phyloP scores from a whole-genome alignment of 805 yeast genomes.

The Komagataella mondaviorum region DNA sequence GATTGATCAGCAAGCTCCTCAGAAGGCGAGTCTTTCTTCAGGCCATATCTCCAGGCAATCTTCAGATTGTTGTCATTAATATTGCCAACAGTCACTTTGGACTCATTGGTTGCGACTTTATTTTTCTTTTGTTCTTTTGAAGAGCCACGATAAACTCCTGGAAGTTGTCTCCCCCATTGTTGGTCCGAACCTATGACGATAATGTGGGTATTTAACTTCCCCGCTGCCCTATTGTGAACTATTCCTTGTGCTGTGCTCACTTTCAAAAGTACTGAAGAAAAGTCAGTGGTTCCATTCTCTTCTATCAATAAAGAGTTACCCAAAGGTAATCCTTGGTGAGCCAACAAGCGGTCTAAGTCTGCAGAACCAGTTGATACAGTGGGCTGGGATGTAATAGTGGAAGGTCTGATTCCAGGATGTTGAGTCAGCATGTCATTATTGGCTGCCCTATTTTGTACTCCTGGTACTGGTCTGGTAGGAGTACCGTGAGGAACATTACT shows the following conservation, averaged over 20 bases:
- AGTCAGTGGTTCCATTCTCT: constrained; percentile 84
- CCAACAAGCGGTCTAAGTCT: constrained; percentile 61
- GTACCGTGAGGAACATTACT: neutral
- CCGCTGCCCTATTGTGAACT: constrained; percentile 40
- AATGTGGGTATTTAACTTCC: constrained; percentile 36
- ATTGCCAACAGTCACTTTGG: constrained; percentile 57
- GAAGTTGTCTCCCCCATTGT: constrained; percentile 55
- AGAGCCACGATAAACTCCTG: constrained; percentile 65
- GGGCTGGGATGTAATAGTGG: constrained; percentile 60
- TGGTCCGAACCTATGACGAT: constrained; percentile 48
- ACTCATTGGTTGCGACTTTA: constrained; percentile 39
- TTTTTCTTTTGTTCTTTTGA: constrained; percentile 53
- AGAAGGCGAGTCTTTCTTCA: constrained; percentile 22
- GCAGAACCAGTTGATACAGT: constrained; percentile 70
- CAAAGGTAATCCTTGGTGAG: constrained; percentile 78
- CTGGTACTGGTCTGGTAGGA: neutral
- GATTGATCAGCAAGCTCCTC: constrained; percentile 13
- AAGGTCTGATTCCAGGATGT: constrained; percentile 63
- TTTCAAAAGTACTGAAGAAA: constrained; percentile 55
- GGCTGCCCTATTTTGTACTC: neutral
- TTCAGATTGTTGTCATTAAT: constrained; percentile 40
- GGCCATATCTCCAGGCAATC: constrained; percentile 91
- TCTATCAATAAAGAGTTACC: constrained; percentile 62
- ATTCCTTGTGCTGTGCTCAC: constrained; percentile 69
- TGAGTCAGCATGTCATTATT: neutral